Percentiles rank a stretch among this genome's conserved stretches.
phyloP scores from a whole-genome alignment of 2,329 filamentous ascomycete species.

The Aspergillus tubingensis region DNA sequence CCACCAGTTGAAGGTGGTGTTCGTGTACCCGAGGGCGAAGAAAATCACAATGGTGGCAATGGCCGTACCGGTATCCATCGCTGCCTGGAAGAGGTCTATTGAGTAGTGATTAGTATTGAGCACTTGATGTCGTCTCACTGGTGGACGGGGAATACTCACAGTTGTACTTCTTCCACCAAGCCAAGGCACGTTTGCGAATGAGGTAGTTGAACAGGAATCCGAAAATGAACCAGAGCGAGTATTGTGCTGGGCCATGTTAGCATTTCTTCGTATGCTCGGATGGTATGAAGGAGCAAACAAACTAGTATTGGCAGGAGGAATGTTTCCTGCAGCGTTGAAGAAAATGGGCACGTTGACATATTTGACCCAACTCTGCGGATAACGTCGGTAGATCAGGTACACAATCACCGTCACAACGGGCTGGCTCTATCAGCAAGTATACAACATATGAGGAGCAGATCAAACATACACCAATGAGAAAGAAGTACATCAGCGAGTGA shows the following conservation, averaged over 20 bases:
- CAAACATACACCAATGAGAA: conserved; percentile 31
- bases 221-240: conserved; percentile 38
- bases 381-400: conserved; percentile 30
- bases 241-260: conserved; percentile 18
- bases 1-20: conserved; percentile 37
- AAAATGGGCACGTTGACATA: conserved; percentile 38
- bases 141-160: conserved; percentile 16
- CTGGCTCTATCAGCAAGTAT: not conserved
- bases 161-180: conserved; percentile 39
- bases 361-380: conserved; percentile 35
- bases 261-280: too few relatives aligned
- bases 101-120: not conserved
- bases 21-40: conserved; percentile 35
- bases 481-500: conserved; percentile 35
- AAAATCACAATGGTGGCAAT: conserved; percentile 37
- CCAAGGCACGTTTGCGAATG: conserved; percentile 32
- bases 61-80: conserved; percentile 39
- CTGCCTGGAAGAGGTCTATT: conserved; percentile 28
- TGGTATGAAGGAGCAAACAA: conserved; percentile 21
- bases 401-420: conserved; percentile 34
- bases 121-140: too few relatives aligned
- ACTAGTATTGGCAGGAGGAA: conserved; percentile 37
- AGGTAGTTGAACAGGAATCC: conserved; percentile 36
- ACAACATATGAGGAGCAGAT: not conserved
- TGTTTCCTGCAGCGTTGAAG: conserved; percentile 37